Evolutionary conservation across 1,139 yeast genomes (phyloP).

Genomic region (Trichomonascaceae sp.): DNA sequence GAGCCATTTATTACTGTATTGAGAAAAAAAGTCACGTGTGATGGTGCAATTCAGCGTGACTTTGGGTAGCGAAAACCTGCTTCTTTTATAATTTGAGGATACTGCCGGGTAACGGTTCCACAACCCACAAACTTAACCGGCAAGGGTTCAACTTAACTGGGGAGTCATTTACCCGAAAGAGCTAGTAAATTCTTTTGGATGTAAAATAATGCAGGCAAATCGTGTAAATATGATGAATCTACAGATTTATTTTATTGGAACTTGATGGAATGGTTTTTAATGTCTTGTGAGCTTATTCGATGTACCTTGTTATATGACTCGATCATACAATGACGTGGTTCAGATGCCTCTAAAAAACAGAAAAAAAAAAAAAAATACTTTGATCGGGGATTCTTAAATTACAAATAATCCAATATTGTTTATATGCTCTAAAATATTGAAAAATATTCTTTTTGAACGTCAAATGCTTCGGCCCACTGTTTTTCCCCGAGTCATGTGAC

Average conservation of each 20-base stretch:
- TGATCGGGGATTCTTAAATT: neutral
- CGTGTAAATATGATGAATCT: neutral
- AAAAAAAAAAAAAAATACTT: too few species aligned
- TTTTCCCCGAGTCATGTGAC: neutral
- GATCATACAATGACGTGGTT: neutral
- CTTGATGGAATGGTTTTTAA: neutral
- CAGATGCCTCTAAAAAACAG: neutral
- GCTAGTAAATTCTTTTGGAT: neutral
- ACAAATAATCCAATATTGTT: neutral
- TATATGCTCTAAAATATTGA: neutral
- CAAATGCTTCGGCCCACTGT: neutral
- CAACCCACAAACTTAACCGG: neutral
- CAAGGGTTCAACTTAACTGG: neutral
- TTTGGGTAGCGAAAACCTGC: neutral
- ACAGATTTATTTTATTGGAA: neutral
- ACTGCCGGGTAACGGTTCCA: constrained; percentile 1
- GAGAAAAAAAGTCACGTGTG: constrained; percentile 4
- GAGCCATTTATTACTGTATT: neutral
- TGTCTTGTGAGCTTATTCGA: neutral
- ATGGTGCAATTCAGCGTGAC: constrained; percentile 4
- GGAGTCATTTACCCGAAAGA: neutral
- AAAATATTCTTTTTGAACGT: neutral
- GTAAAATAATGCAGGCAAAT: neutral
- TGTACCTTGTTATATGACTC: neutral
- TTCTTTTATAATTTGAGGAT: neutral